Evolutionary conservation across 352 stramenopile species (phyloP), one percentile per base, ranked within the genome.

Genomic region (Blastocystis hominis): DNA sequence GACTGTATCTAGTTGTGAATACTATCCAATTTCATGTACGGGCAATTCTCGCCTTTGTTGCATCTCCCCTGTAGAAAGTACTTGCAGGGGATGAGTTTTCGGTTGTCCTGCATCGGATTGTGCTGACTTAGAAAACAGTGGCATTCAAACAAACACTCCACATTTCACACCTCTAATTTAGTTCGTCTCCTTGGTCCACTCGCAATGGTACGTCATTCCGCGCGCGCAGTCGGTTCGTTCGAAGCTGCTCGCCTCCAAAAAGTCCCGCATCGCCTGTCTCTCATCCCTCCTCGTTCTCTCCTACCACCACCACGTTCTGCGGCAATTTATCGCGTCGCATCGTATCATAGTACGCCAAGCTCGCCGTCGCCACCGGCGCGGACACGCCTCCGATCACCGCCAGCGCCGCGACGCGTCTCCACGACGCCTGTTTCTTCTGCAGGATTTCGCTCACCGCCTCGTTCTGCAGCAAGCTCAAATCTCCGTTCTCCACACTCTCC

Each of bases 281-380:
- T 63, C 55, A 63, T 24, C 17, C 55, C 0, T 9, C 9, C 55
- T 20, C 55, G 24, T 24, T 20, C 9, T n/a, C n/a, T 6, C 55
- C 55, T 24, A 63, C 95, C 91, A 98, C 95, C 42, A 95, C 96
- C 56, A 99, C 90, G 91, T 98, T 98, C 69, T 96, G 95, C 17
- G 96, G 95, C 59, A 98, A 92, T 50, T 91, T 92, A 78, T 94
- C 93, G 78, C 95, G 93, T 89, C 96, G 94, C 93, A 98, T 98
- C 89, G 93, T 93, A 93, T 99, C 96, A 90, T 97, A 98, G 92
- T 98, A 99, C 86, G 92, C 95, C 46, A 99, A 92, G 77, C 94
- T 97, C 40, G 92, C 94, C 88, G 92, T 92, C 88, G 97, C 93
- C 72, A 91, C 93, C 30, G 95, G 95, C 75, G 91, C 92, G 15